Conservation (phyloP, 1,284 basidiomycete species). For the Rhodofomes roseus region DNA sequence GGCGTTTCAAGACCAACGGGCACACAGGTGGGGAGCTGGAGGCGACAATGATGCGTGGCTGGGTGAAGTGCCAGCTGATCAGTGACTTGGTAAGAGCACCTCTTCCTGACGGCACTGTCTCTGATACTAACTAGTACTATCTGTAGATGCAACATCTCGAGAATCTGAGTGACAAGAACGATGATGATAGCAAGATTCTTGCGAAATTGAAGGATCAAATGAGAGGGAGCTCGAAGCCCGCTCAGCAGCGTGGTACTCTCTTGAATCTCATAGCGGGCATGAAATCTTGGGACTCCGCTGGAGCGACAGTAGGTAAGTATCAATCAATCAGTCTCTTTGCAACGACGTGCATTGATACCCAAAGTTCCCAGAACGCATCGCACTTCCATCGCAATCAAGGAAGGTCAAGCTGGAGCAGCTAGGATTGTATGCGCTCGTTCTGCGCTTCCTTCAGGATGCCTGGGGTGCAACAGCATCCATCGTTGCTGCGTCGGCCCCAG, state of each 20-base stretch:
- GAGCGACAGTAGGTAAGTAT: background rate
- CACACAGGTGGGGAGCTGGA: conserved; percentile 10
- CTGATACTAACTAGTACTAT: too few relatives aligned
- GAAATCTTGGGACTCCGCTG: background rate
- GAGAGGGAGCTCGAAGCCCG: background rate
- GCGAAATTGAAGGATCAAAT: background rate
- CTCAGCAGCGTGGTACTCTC: background rate
- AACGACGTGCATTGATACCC: too few relatives aligned
- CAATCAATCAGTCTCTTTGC: too few relatives aligned
- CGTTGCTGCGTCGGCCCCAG: background rate
- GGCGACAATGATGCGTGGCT: conserved; percentile 11
- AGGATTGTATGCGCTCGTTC: too few relatives aligned
- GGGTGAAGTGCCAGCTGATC: conserved; percentile 9
- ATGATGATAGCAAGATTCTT: background rate
- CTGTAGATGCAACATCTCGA: too few relatives aligned
- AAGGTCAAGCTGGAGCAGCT: too few relatives aligned
- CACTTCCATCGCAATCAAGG: too few relatives aligned
- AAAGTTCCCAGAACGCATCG: too few relatives aligned
- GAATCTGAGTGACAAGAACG: too few relatives aligned
- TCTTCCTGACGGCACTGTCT: background rate
- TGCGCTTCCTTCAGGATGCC: too few relatives aligned
- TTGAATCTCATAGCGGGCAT: background rate
- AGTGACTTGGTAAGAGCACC: conserved; percentile 7
- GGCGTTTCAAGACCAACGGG: conserved; percentile 3
- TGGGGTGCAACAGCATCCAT: background rate